These are phyloP conservation scores for Geosmithia flava DNA, from an alignment of 2,329 filamentous ascomycete species.

Conservation along the genomic window DNA sequence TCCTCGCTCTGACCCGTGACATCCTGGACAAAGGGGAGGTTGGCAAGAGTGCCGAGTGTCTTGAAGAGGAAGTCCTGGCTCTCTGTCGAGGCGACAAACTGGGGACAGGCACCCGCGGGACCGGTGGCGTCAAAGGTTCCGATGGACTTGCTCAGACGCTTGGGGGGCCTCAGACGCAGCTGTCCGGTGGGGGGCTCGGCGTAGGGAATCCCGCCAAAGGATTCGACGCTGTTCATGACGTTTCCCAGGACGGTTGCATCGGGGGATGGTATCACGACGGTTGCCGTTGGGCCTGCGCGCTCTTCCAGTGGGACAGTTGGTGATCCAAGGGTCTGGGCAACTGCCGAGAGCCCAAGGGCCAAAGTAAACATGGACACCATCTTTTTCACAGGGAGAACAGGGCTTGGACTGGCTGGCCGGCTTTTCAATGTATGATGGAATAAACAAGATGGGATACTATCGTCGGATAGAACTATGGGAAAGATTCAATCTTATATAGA, in stretches of 20 bases:
- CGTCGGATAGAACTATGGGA: too few species aligned
- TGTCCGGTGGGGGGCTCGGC: constrained; percentile 55
- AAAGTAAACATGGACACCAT: not conserved
- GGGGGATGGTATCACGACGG: constrained; percentile 7
- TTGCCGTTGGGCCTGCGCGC: constrained; percentile 1
- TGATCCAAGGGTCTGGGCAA: not conserved
- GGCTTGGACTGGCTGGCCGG: too few species aligned
- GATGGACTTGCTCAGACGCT: constrained; percentile 38
- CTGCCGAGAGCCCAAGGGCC: not conserved
- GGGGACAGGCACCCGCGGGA: constrained; percentile 51
- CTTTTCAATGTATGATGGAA: too few species aligned
- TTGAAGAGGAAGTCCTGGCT: constrained; percentile 17
- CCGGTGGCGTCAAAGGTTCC: constrained; percentile 47
- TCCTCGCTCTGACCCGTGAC: constrained; percentile 33
- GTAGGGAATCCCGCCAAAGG: constrained; percentile 64
- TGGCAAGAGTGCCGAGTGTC: constrained; percentile 22
- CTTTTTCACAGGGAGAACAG: not conserved
- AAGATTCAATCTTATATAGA: too few species aligned
- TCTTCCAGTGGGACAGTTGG: not conserved
- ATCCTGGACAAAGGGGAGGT: constrained; percentile 30
- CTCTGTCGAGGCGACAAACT: constrained; percentile 37
- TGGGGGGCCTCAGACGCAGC: constrained; percentile 57
- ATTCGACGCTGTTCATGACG: constrained; percentile 46
- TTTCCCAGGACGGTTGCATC: constrained; percentile 10
- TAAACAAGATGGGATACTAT: too few species aligned